phyloP scores from a whole-genome alignment of 805 yeast species.

The Candida mattraensis region DNA sequence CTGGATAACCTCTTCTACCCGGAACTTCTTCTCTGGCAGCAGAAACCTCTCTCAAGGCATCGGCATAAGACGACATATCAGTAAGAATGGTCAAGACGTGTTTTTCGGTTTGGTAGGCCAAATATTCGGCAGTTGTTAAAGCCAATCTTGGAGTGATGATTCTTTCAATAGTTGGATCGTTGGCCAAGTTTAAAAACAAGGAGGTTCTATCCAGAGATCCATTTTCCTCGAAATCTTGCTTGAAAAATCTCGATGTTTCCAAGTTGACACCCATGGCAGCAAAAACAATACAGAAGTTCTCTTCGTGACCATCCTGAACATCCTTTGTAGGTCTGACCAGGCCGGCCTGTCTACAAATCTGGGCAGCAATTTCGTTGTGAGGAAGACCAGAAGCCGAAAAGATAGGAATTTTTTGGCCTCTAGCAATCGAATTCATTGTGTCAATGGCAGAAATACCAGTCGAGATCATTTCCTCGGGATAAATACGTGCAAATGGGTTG shows the following conservation, averaged over 20 bases:
- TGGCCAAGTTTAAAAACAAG: conserved; percentile 93
- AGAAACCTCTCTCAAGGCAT: conserved; percentile 98
- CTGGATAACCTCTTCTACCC: conserved; percentile 99
- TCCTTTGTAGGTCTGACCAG: conserved; percentile 99
- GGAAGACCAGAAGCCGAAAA: conserved; percentile 99
- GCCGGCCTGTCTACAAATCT: conserved; percentile 99
- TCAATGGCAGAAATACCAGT: conserved; percentile 99
- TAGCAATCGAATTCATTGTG: conserved; percentile 99
- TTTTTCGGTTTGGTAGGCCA: conserved; percentile 99
- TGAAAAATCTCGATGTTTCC: conserved; percentile 97
- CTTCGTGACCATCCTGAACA: conserved; percentile 99
- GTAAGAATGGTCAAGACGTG: conserved; percentile 97
- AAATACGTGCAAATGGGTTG: conserved; percentile 96
- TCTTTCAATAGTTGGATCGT: conserved; percentile 99
- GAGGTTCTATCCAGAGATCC: conserved; percentile 98
- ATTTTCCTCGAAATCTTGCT: conserved; percentile 98
- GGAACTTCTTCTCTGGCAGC: conserved; percentile 99
- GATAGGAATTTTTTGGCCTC: conserved; percentile 99
- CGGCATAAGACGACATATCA: conserved; percentile 99
- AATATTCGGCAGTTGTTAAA: conserved; percentile 95
- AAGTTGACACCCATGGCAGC: conserved; percentile 99
- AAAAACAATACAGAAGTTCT: conserved; percentile 96
- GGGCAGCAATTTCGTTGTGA: conserved; percentile 99
- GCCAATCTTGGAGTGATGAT: conserved; percentile 99
- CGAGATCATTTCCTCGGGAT: conserved; percentile 99